Evolutionary conservation across 345 rosid genomes (phyloP).

Genomic region (Fremontodendron californicum): DNA sequence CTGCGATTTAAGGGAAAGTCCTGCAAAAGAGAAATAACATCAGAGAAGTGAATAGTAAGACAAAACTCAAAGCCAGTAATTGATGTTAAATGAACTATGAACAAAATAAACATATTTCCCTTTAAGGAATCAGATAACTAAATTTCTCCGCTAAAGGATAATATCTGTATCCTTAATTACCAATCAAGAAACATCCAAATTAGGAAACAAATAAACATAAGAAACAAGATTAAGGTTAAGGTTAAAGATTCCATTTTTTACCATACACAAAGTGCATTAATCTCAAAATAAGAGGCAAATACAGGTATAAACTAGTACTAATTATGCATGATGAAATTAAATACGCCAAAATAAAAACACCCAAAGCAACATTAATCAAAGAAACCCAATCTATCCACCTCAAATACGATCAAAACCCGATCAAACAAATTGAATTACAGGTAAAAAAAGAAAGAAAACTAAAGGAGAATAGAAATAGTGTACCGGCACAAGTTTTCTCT

Average conservation of each 20-base stretch:
- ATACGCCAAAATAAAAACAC: neutral
- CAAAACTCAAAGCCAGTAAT: neutral
- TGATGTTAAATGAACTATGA: neutral
- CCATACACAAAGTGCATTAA: neutral
- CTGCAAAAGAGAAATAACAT: slow-evolving; percentile 37
- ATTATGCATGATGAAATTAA: neutral
- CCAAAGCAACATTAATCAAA: neutral
- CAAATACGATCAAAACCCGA: neutral
- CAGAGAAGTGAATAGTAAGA: neutral
- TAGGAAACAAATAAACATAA: neutral
- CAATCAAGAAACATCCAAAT: no score
- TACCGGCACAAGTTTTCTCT: slow-evolving; percentile 92
- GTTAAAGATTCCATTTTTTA: neutral
- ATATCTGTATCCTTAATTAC: neutral
- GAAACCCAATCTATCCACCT: neutral
- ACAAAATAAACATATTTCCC: neutral
- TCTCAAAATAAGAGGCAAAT: neutral
- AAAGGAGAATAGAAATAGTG: neutral
- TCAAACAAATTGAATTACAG: neutral
- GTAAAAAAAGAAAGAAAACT: neutral
- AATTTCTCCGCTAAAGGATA: neutral
- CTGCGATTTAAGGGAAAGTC: slow-evolving; percentile 76
- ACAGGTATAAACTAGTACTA: neutral
- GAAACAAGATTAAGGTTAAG: neutral
- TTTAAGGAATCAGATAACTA: neutral